phyloP scores from a whole-genome alignment of 495 filamentous ascomycete genomes.

The Xeromyces bisporus region DNA sequence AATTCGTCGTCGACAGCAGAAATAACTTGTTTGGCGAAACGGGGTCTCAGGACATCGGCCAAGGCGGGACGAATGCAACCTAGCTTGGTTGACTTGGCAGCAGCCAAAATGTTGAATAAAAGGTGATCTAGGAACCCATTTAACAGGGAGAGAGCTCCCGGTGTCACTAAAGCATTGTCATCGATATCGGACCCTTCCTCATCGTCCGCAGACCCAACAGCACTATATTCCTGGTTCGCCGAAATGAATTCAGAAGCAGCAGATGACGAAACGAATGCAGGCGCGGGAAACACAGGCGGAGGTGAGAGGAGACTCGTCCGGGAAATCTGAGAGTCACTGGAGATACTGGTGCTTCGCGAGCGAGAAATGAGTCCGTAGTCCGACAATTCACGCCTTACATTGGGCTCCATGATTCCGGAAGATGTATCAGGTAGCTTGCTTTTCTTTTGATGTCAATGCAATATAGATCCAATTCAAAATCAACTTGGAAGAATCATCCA shows the following conservation, averaged over 20 bases:
- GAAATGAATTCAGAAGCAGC: conserved; percentile 87
- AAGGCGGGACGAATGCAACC: conserved; percentile 65
- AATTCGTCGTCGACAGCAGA: conserved; percentile 82
- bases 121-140: conserved; percentile 93
- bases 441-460: too few species aligned
- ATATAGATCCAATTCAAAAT: too few species aligned
- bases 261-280: conserved; percentile 76
- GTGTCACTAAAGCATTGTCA: conserved; percentile 50
- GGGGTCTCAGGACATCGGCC: conserved; percentile 70
- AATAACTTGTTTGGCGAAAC: conserved; percentile 76
- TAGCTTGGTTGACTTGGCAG: conserved; percentile 69
- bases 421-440: too few species aligned
- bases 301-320: conserved; percentile 35
- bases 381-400: too few species aligned
- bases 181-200: conserved; percentile 41
- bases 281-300: conserved; percentile 59
- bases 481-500: too few species aligned
- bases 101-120: conserved; percentile 68
- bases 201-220: conserved; percentile 46
- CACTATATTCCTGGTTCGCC: conserved; percentile 62
- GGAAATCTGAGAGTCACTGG: conserved; percentile 26
- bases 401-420: too few species aligned
- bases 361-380: conserved; percentile 19
- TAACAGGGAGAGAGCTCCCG: conserved; percentile 57
- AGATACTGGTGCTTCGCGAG: conserved; percentile 28